phyloP scores from a whole-genome alignment of 495 filamentous ascomycete species.

The Talaromyces ruber region DNA sequence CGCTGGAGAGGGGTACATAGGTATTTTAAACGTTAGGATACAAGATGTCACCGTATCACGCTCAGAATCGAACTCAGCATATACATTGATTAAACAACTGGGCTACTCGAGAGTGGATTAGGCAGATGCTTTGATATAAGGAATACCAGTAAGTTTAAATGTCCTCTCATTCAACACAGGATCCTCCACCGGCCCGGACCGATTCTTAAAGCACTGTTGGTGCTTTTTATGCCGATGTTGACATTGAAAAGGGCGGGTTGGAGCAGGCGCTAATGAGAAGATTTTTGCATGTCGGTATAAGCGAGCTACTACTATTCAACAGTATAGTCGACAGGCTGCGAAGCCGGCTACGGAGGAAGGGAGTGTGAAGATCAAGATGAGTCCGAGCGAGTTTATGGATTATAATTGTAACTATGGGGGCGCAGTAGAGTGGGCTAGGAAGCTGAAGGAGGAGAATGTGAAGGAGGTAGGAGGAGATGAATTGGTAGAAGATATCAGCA shows the following conservation, averaged over 20 bases:
- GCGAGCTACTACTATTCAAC: constrained; percentile 17
- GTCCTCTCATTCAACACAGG: constrained; percentile 21
- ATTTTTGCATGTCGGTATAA: constrained; percentile 12
- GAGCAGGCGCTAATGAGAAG: neutral
- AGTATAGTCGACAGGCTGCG: constrained; percentile 26
- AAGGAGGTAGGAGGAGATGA: neutral
- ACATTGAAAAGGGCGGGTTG: neutral
- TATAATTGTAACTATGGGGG: constrained; percentile 34
- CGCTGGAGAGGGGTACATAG: too few species aligned
- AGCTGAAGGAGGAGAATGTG: neutral
- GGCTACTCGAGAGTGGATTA: neutral
- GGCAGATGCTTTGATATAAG: constrained; percentile 13
- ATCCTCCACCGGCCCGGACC: constrained; percentile 14
- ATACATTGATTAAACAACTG: too few species aligned
- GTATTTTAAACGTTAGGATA: too few species aligned
- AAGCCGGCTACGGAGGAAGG: constrained; percentile 22
- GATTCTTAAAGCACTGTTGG: constrained; percentile 20
- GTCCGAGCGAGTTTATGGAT: constrained; percentile 32
- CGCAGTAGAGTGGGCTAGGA: constrained; percentile 18
- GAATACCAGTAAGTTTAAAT: constrained; percentile 28
- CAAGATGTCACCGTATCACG: too few species aligned
- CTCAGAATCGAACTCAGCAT: too few species aligned
- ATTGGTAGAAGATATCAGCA: neutral
- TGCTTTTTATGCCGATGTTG: constrained; percentile 2
- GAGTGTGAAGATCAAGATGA: constrained; percentile 24